Evolutionary conservation across 441 rosid genomes (phyloP).

Genomic region (Pelargonium citronellum): DNA sequence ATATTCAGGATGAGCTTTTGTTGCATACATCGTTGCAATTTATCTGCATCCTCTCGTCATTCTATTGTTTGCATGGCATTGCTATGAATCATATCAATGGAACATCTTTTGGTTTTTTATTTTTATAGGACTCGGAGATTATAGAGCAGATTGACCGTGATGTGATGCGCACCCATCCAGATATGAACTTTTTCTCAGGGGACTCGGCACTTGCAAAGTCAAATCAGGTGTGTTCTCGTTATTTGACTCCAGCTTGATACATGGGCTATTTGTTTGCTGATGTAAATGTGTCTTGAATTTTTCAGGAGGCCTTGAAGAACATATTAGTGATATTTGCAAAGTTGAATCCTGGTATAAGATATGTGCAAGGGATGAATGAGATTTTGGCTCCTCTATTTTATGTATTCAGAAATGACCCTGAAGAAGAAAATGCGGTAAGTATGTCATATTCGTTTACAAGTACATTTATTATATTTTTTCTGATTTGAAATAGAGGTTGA

Average conservation of each 20-base stretch:
- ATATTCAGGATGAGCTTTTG: not conserved
- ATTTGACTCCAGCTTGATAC: slow-evolving; percentile 15
- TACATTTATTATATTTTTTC: slow-evolving; percentile 10
- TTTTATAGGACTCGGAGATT: slow-evolving; percentile 65
- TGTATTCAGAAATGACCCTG: slow-evolving; percentile 78
- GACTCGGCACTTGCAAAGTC: slow-evolving; percentile 64
- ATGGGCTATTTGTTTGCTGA: slow-evolving; percentile 23
- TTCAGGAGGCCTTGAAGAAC: slow-evolving; percentile 80
- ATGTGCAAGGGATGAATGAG: slow-evolving; percentile 99
- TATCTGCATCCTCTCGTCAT: not conserved
- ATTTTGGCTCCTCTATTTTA: slow-evolving; percentile 81
- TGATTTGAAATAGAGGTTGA: slow-evolving; percentile 5
- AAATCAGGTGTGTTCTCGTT: slow-evolving; percentile 58
- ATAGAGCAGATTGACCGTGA: slow-evolving; percentile 92
- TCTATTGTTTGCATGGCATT: not conserved
- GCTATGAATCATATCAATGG: slow-evolving; percentile 11
- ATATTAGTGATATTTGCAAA: slow-evolving; percentile 79
- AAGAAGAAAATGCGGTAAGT: slow-evolving; percentile 75
- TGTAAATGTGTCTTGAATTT: slow-evolving; percentile 21
- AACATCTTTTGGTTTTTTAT: slow-evolving; percentile 19
- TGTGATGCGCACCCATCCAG: slow-evolving; percentile 96
- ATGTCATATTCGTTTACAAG: slow-evolving; percentile 14
- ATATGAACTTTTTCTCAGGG: slow-evolving; percentile 81
- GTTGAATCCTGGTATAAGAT: slow-evolving; percentile 94
- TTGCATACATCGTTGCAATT: not conserved